phyloP scores from a whole-genome alignment of 2,329 filamentous ascomycete species.

The Neophaeococcomyces aloes region DNA sequence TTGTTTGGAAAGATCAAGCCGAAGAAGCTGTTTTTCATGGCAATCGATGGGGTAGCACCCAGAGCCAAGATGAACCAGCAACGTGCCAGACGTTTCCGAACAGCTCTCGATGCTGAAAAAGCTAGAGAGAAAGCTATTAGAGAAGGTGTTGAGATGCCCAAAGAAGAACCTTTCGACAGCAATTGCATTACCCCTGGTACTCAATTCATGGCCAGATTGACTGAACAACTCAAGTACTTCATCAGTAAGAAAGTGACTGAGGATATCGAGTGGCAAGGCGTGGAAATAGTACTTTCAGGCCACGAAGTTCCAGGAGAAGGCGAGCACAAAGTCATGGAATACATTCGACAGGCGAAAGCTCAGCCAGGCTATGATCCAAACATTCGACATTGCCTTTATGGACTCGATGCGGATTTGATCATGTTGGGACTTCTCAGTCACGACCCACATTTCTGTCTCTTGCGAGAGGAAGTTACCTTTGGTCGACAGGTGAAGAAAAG shows the following conservation, averaged over 20 bases:
- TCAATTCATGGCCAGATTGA: slow-evolving; percentile 94
- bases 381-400: slow-evolving; percentile 91
- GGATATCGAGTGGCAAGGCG: slow-evolving; percentile 93
- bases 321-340: slow-evolving; percentile 99
- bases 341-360: slow-evolving; percentile 93
- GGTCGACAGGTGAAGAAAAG: slow-evolving; percentile 81
- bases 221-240: slow-evolving; percentile 91
- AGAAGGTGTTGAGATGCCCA: slow-evolving; percentile 85
- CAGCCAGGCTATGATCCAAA: slow-evolving; percentile 89
- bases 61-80: slow-evolving; percentile 99
- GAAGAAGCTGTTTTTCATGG: slow-evolving; percentile 98
- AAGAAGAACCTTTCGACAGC: slow-evolving; percentile 93
- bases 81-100: slow-evolving; percentile 86
- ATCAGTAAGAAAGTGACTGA: slow-evolving; percentile 98
- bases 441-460: slow-evolving; percentile 93
- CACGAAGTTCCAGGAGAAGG: slow-evolving; percentile 97
- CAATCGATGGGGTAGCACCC: slow-evolving; percentile 92
- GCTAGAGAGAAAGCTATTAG: slow-evolving; percentile 84
- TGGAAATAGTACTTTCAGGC: slow-evolving; percentile 89
- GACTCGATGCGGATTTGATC: slow-evolving; percentile 92
- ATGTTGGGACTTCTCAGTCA: slow-evolving; percentile 96
- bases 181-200: slow-evolving; percentile 97
- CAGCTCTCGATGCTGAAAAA: slow-evolving; percentile 78
- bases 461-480: slow-evolving; percentile 96
- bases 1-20: slow-evolving; percentile 98